phyloP scores from a whole-genome alignment of 2,329 filamentous ascomycete species.

The Rutstroemia sydowiana region DNA sequence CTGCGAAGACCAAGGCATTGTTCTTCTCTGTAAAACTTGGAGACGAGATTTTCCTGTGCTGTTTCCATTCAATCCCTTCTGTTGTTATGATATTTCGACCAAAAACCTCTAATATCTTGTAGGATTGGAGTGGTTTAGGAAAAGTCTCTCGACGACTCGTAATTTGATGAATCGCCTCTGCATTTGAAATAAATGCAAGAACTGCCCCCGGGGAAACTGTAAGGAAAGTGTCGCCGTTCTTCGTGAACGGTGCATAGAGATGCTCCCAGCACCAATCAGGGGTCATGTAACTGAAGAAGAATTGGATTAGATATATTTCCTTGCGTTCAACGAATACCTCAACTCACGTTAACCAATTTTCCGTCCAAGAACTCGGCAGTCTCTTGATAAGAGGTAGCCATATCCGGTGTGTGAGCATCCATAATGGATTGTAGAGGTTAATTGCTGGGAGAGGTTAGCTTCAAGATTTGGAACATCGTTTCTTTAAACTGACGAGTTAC shows the following conservation, averaged over 20 bases:
- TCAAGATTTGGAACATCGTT: background rate
- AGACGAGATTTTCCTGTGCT: conserved; percentile 64
- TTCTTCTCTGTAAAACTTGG: conserved; percentile 73
- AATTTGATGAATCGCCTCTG: conserved; percentile 52
- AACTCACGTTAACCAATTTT: conserved; percentile 53
- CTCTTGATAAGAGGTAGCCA: conserved; percentile 49
- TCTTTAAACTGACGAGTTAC: conserved; percentile 44
- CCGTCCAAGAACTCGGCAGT: conserved; percentile 48
- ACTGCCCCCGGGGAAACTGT: conserved; percentile 51
- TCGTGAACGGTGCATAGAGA: conserved; percentile 50
- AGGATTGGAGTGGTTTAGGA: conserved; percentile 57
- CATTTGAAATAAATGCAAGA: conserved; percentile 44
- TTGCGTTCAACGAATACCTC: background rate
- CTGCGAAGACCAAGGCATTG: conserved; percentile 57
- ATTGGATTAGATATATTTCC: background rate
- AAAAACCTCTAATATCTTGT: conserved; percentile 54
- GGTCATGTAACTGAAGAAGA: conserved; percentile 39
- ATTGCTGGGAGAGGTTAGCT: conserved; percentile 33
- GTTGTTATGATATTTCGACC: conserved; percentile 65
- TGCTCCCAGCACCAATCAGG: conserved; percentile 53
- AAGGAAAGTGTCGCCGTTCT: conserved; percentile 56
- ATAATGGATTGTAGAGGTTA: conserved; percentile 43
- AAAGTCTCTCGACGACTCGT: conserved; percentile 61
- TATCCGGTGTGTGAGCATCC: conserved; percentile 47
- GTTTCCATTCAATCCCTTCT: conserved; percentile 62